phyloP scores from a whole-genome alignment of 2,329 filamentous ascomycete species.

The Penicillium palitans region DNA sequence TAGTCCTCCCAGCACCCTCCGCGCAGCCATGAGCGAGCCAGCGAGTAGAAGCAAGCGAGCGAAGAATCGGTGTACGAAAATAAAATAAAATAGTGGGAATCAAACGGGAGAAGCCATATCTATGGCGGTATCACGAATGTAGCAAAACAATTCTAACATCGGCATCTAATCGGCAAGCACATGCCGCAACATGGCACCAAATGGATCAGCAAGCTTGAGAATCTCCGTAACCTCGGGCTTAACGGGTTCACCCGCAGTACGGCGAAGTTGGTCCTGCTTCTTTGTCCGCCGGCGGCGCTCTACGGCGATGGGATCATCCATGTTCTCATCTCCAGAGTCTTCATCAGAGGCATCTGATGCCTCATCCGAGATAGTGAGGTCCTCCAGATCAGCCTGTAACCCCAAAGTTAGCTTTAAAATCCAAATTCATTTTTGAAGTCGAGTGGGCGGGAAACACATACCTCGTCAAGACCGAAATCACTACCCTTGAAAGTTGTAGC shows the following conservation, averaged over 20 bases:
- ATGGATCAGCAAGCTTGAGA: constrained; percentile 74
- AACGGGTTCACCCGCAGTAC: constrained; percentile 77
- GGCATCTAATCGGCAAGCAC: constrained; percentile 69
- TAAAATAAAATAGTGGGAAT: neutral
- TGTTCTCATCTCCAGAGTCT: constrained; percentile 72
- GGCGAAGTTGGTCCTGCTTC: constrained; percentile 75
- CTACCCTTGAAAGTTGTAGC: constrained; percentile 66
- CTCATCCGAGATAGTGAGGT: constrained; percentile 77
- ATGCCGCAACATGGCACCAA: constrained; percentile 76
- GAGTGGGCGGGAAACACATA: constrained; percentile 38
- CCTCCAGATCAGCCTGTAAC: constrained; percentile 69
- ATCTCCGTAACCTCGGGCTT: constrained; percentile 81
- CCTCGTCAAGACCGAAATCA: constrained; percentile 87
- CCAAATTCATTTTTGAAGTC: neutral
- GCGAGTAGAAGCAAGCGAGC: neutral
- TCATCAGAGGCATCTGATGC: constrained; percentile 64
- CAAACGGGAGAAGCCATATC: neutral
- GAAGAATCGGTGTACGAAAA: neutral
- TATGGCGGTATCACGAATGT: constrained; percentile 8
- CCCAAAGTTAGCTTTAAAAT: constrained; percentile 15
- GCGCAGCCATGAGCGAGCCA: neutral
- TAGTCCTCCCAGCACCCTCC: neutral
- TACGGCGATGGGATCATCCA: constrained; percentile 77
- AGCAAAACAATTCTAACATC: neutral
- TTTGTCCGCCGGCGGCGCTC: constrained; percentile 76